Conservation (phyloP, 495 filamentous ascomycete genomes). For the Ascobolus immersus region DNA sequence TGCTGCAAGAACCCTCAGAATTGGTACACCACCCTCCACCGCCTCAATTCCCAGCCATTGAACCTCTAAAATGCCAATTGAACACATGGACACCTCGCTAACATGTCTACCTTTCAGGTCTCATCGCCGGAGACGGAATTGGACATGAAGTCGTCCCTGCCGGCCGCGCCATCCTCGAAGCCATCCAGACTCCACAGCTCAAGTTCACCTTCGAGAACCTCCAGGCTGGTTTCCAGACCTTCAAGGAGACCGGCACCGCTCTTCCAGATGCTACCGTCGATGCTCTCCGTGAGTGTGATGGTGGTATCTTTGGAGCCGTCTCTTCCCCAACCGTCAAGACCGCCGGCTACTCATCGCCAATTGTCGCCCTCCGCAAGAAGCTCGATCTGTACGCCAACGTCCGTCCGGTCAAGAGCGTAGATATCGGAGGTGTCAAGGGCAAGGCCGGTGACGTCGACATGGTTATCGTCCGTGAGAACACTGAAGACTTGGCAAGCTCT, state of each 20-base stretch:
- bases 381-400: slow-evolving; percentile 94
- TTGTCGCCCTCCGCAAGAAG: slow-evolving; percentile 86
- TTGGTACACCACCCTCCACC: too few relatives aligned
- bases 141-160: slow-evolving; percentile 96
- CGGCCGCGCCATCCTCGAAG: slow-evolving; percentile 68
- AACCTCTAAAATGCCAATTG: too few relatives aligned
- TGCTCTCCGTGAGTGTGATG: slow-evolving; percentile 73
- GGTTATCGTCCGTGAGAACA: slow-evolving; percentile 96
- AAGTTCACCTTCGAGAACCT: slow-evolving; percentile 87
- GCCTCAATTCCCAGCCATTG: too few relatives aligned
- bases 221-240: slow-evolving; percentile 75
- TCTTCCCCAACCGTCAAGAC: slow-evolving; percentile 64
- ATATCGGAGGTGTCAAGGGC: too few relatives aligned
- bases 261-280: slow-evolving; percentile 77
- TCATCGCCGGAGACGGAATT: slow-evolving; percentile 96
- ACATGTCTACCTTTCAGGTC: too few relatives aligned
- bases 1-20: too few relatives aligned
- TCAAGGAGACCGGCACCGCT: slow-evolving; percentile 64
- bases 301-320: slow-evolving; percentile 88
- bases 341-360: slow-evolving; percentile 85
- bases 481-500: slow-evolving; percentile 44
- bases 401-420: slow-evolving; percentile 79
- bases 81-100: too few relatives aligned
- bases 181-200: slow-evolving; percentile 61
- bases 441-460: slow-evolving; percentile 54